Base-by-base conservation (phyloP, 2,329 filamentous ascomycete species). In the Bipolaris gigantea region DNA sequence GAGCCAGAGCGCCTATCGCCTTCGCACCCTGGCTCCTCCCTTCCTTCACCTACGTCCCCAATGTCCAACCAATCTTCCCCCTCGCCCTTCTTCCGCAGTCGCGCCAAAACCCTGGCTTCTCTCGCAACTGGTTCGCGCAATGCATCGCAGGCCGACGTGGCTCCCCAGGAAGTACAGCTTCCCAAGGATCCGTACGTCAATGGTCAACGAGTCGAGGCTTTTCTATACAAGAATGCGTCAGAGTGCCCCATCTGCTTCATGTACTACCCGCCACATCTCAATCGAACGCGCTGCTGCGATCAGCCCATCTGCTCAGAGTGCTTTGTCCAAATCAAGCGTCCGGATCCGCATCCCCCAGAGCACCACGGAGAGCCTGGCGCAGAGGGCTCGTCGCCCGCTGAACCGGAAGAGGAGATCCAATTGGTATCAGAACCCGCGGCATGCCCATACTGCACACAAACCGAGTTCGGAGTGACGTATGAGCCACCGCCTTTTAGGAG, bases 171-270 rank as follows among this genome's bases (percentile, higher is more conserved):
- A 75, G 78, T 92, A n/a, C 80, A 86, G 54, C 79, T 97, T 2
- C 88, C 92, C 0, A 82, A 86, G 56, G 92, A 97, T 63, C 89
- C 90, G 0, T 93, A 89, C 65, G 89, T 97, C 40, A 96, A 97
- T 64, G 93, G 94, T n/a, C 91, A 96, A 64, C 89, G 89, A 0
- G 81, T 97, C 41, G 94, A 97, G 75, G 93, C 92, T 1, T 93
- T 90, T 61, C 79, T 99, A 1, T 99, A 99, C 80, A 96, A 96
- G 73, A 86, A 96, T 62, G 88, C 91, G 3, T 78, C 80, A 6
- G 94, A 99, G 72, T 99, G 94, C 67, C 93, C 94, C 5, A 96
- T 99, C 58, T 99, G 94, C 78, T 96, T 97, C 72, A 80, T 97
- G 48, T 95, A 92, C 65, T 99, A 97, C 63, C 94, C 94, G 0